phyloP scores from a whole-genome alignment of 2,329 filamentous ascomycete species.

The Fusarium praegraminearum region DNA sequence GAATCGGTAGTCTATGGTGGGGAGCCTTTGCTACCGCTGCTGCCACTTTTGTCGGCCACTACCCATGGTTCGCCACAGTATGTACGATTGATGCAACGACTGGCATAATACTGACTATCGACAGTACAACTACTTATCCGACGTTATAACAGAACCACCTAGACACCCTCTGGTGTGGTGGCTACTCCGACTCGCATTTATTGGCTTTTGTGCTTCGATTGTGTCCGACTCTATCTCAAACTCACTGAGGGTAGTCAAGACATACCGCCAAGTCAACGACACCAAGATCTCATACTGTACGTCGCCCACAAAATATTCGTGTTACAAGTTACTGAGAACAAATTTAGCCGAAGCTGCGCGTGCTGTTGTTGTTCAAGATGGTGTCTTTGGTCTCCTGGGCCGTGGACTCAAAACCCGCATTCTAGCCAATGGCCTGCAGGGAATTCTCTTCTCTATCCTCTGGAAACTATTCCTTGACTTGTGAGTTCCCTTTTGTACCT shows the following conservation, averaged over 20 bases:
- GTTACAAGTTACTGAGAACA: background rate
- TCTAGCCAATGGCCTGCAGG: constrained; percentile 61
- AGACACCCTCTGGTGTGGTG: constrained; percentile 56
- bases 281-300: constrained; percentile 60
- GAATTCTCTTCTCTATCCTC: constrained; percentile 61
- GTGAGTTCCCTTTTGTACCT: constrained; percentile 50
- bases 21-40: constrained; percentile 62
- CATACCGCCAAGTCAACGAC: constrained; percentile 63
- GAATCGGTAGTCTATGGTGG: constrained; percentile 62
- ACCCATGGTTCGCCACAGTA: constrained; percentile 64
- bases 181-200: constrained; percentile 56
- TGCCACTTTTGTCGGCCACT: constrained; percentile 62
- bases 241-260: constrained; percentile 61
- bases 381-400: constrained; percentile 57
- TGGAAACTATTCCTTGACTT: constrained; percentile 63
- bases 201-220: constrained; percentile 58
- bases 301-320: too few relatives aligned
- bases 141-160: constrained; percentile 55
- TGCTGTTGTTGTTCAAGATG: constrained; percentile 56
- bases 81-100: background rate
- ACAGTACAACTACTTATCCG: constrained; percentile 59
- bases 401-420: constrained; percentile 62
- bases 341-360: constrained; percentile 57
- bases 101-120: background rate
- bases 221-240: constrained; percentile 62